phyloP scores from a whole-genome alignment of 2,329 filamentous ascomycete genomes.

The Cryoendolithus antarcticus region DNA sequence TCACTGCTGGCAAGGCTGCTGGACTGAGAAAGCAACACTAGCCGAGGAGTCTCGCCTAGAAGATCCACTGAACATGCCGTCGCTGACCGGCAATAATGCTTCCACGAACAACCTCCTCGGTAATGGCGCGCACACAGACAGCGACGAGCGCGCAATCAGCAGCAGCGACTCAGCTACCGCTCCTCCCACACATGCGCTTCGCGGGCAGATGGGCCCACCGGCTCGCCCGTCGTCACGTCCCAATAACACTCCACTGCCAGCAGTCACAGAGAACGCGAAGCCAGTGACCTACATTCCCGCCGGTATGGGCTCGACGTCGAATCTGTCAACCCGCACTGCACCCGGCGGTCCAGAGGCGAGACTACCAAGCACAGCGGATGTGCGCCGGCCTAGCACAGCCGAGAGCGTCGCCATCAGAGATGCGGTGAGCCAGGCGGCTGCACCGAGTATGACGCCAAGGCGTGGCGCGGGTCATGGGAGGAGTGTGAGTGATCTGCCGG shows the following conservation, averaged over 20 bases:
- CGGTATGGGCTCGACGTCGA: slow-evolving; percentile 3
- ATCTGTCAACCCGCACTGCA: too few species aligned
- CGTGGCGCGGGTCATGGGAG: too few species aligned
- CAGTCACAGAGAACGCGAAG: slow-evolving; percentile 9
- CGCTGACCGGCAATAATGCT: slow-evolving; percentile 1
- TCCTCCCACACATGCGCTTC: slow-evolving; percentile 1
- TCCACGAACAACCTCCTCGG: slow-evolving; percentile 6
- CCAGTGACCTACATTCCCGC: slow-evolving; percentile 14
- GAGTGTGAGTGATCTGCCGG: too few species aligned
- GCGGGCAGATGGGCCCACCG: background rate
- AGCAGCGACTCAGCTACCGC: slow-evolving; percentile 8
- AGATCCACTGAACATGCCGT: slow-evolving; percentile 4
- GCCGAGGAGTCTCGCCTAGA: slow-evolving; percentile 41
- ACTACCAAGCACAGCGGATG: too few species aligned
- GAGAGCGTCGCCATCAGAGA: too few species aligned
- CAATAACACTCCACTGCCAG: background rate
- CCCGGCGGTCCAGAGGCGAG: too few species aligned
- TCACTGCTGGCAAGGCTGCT: slow-evolving; percentile 93
- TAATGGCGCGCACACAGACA: slow-evolving; percentile 3
- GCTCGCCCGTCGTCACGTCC: background rate
- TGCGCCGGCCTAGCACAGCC: too few species aligned
- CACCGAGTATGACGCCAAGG: too few species aligned
- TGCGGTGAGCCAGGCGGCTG: too few species aligned
- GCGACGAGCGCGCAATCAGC: slow-evolving; percentile 10
- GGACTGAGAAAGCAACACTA: slow-evolving; percentile 71